These are phyloP conservation scores for Yarrowia yakushimensis DNA, from an alignment of 805 yeast genomes.

Conservation along the genomic window DNA sequence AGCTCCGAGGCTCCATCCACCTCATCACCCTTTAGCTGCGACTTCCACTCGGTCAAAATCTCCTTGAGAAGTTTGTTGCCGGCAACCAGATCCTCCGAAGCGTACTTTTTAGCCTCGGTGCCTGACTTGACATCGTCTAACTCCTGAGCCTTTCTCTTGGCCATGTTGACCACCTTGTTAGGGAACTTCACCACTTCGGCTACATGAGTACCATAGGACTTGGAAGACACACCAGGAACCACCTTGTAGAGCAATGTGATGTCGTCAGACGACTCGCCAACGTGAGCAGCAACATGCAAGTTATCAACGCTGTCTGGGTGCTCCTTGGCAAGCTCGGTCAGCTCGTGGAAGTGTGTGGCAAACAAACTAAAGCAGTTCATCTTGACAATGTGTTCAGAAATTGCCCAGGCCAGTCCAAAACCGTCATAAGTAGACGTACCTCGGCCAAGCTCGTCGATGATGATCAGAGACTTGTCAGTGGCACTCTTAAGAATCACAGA, in stretches of 20 bases:
- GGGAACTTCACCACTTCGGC: constrained; percentile 96
- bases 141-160: constrained; percentile 88
- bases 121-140: constrained; percentile 48
- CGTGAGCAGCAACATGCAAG: constrained; percentile 90
- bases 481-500: constrained; percentile 81
- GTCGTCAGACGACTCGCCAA: constrained; percentile 54
- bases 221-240: constrained; percentile 94
- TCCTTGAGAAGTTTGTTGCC: constrained; percentile 44
- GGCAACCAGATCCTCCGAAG: constrained; percentile 48
- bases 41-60: constrained; percentile 18
- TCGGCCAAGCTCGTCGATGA: constrained; percentile 93
- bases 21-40: neutral
- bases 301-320: constrained; percentile 56
- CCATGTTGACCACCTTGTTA: constrained; percentile 84
- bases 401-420: constrained; percentile 96
- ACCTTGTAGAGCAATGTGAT: constrained; percentile 88
- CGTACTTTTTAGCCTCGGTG: constrained; percentile 43
- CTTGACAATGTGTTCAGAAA: constrained; percentile 77
- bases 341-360: constrained; percentile 97
- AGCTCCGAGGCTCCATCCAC: neutral
- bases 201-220: constrained; percentile 96
- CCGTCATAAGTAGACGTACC: constrained; percentile 96
- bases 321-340: constrained; percentile 71
- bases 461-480: constrained; percentile 70
- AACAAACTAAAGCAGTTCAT: constrained; percentile 78